A percentile compares a stretch with the other conserved stretches of the same genome.
Conservation (phyloP, 208 protist genomes). For the Leishmania tropica region DNA sequence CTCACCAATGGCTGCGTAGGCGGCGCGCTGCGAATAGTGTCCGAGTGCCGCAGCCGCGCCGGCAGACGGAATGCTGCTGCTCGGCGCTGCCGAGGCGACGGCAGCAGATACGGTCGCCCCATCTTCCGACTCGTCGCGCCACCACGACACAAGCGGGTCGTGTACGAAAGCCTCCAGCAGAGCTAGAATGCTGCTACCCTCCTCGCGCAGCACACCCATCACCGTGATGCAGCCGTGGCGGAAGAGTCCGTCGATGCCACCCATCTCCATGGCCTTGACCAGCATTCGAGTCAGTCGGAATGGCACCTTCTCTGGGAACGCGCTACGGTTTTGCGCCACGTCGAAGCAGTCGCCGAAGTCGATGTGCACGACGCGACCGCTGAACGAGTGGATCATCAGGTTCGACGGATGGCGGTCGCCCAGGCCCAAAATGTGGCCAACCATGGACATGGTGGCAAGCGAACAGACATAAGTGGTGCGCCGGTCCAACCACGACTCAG, state of each 20-base stretch:
- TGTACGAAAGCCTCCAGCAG: slow-evolving; percentile 99
- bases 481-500: slow-evolving; percentile 98
- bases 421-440: slow-evolving; percentile 98
- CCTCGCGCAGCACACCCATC: slow-evolving; percentile 97
- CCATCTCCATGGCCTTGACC: slow-evolving; percentile 99
- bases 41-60: slow-evolving; percentile 13
- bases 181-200: slow-evolving; percentile 99
- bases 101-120: slow-evolving; percentile 11
- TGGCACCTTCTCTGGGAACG: slow-evolving; percentile 99
- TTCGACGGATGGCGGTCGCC: slow-evolving; percentile 99
- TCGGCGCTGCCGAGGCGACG: slow-evolving; percentile 8
- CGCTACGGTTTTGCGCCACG: slow-evolving; percentile 97
- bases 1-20: slow-evolving; percentile 44
- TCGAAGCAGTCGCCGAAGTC: slow-evolving; percentile 99
- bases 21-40: slow-evolving; percentile 30
- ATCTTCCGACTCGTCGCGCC: slow-evolving; percentile 74
- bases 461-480: slow-evolving; percentile 99
- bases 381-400: slow-evolving; percentile 99
- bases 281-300: slow-evolving; percentile 99
- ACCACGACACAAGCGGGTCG: slow-evolving; percentile 99
- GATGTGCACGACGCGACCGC: slow-evolving; percentile 99
- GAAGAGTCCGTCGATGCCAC: slow-evolving; percentile 99
- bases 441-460: slow-evolving; percentile 99
- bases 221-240: slow-evolving; percentile 97
- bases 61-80: slow-evolving; percentile 23